phyloP scores from a whole-genome alignment of 257 asterid species.

The Lavandula angustifolia region DNA sequence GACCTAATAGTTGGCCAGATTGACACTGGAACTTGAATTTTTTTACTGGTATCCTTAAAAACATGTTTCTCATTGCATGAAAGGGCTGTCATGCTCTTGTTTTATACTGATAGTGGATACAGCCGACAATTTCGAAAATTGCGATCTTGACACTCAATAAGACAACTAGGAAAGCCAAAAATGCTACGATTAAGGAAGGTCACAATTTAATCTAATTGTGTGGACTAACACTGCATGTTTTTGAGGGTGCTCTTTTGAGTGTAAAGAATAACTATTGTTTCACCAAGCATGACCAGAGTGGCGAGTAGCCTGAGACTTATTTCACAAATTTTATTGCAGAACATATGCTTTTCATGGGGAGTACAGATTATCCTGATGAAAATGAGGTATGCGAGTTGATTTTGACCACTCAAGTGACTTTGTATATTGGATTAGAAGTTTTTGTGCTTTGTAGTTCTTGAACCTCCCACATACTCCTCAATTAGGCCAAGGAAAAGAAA shows the following conservation, averaged over 20 bases:
- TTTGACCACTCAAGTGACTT: conserved; percentile 14
- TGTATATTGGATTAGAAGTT: conserved; percentile 13
- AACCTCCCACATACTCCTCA: conserved; percentile 10
- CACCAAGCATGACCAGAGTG: conserved; percentile 10
- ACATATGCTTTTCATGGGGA: conserved; percentile 99
- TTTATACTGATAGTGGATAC: background rate
- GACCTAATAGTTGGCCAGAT: background rate
- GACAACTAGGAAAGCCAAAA: conserved; percentile 9
- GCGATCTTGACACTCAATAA: background rate
- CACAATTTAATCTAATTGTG: conserved; percentile 5
- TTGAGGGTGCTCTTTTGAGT: background rate
- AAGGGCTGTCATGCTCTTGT: conserved; percentile 16
- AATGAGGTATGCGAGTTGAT: conserved; percentile 71
- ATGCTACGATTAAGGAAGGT: conserved; percentile 16
- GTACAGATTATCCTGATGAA: conserved; percentile 91
- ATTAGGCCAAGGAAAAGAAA: conserved; percentile 17
- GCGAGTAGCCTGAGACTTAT: conserved; percentile 28
- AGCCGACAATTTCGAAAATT: background rate
- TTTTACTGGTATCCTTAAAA: conserved; percentile 7
- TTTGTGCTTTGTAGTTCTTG: conserved; percentile 19
- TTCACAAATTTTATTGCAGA: conserved; percentile 55
- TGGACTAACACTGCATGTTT: background rate
- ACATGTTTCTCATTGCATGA: conserved; percentile 20
- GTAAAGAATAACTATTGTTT: background rate
- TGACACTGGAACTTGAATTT: conserved; percentile 1